Conservation (phyloP, 2,329 filamentous ascomycete genomes). For the Didymosphaeria variabile region DNA sequence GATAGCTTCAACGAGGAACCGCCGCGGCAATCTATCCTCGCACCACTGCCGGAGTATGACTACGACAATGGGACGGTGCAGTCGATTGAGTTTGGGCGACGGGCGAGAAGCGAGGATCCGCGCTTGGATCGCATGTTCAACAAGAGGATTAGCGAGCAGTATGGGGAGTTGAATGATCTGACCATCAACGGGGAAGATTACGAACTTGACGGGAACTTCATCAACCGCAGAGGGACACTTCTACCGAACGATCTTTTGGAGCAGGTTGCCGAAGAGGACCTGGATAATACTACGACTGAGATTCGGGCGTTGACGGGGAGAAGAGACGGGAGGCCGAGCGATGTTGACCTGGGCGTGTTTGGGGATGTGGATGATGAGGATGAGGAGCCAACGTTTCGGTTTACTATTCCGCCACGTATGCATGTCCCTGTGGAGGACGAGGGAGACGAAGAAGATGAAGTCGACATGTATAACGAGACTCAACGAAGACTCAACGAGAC, state of each 20-base stretch:
- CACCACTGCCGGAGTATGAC: constrained; percentile 44
- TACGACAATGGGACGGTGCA: constrained; percentile 56
- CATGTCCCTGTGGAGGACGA: constrained; percentile 31
- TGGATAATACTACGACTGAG: constrained; percentile 44
- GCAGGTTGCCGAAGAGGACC: constrained; percentile 43
- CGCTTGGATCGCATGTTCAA: constrained; percentile 46
- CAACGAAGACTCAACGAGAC: constrained; percentile 15
- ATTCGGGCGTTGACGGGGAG: constrained; percentile 42
- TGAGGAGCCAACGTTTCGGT: constrained; percentile 51
- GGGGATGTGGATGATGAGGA: constrained; percentile 43
- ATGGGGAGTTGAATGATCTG: constrained; percentile 56
- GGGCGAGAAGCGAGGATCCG: constrained; percentile 50
- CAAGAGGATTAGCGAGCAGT: constrained; percentile 61
- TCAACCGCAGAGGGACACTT: constrained; percentile 35
- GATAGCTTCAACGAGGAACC: constrained; percentile 52
- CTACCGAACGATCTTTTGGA: constrained; percentile 50
- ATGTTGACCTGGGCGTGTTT: constrained; percentile 45
- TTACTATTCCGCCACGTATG: constrained; percentile 48
- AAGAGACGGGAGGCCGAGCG: constrained; percentile 39
- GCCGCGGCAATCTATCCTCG: constrained; percentile 48
- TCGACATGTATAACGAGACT: constrained; percentile 13
- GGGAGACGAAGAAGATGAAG: constrained; percentile 16
- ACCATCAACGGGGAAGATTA: constrained; percentile 45
- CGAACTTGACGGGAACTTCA: constrained; percentile 55
- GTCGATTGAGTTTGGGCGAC: constrained; percentile 58